Percentiles rank a stretch among this genome's conserved stretches.
Conservation (phyloP, 306 rosid genomes). For the Vigna angularis region DNA sequence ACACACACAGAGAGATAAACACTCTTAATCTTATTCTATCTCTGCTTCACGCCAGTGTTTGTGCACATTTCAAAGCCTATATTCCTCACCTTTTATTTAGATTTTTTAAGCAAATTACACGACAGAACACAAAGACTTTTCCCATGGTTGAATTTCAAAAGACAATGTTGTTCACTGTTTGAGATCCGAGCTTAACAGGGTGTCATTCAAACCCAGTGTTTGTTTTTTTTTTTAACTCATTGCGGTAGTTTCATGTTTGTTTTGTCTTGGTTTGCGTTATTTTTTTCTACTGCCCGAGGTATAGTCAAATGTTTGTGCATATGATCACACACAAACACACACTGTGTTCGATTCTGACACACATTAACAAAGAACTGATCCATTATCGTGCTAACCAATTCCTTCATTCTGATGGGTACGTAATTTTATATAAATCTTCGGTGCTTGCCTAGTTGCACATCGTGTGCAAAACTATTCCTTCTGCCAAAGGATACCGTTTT, state of each 20-base stretch:
- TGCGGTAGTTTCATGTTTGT: slow-evolving; percentile 22
- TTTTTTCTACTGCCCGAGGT: slow-evolving; percentile 45
- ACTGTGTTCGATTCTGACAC: neutral
- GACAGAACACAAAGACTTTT: slow-evolving; percentile 45
- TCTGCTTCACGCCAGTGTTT: slow-evolving; percentile 66
- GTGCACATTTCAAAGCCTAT: slow-evolving; percentile 62
- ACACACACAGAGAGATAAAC: slow-evolving; percentile 15
- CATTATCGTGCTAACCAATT: neutral
- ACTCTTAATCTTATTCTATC: slow-evolving; percentile 44
- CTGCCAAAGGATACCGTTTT: slow-evolving; percentile 31
- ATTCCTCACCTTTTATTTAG: slow-evolving; percentile 31
- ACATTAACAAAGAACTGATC: neutral
- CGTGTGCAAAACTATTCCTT: neutral
- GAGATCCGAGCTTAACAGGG: slow-evolving; percentile 84
- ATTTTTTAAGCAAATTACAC: slow-evolving; percentile 40
- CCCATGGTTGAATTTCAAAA: slow-evolving; percentile 54
- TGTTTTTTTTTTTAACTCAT: slow-evolving; percentile 48
- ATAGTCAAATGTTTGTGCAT: slow-evolving; percentile 39
- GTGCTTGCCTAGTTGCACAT: slow-evolving; percentile 16
- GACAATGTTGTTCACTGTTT: slow-evolving; percentile 62
- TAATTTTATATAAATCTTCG: neutral
- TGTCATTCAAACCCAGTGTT: slow-evolving; percentile 48
- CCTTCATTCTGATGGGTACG: neutral
- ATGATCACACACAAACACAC: slow-evolving; percentile 17
- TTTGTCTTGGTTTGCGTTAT: slow-evolving; percentile 46